Conservation (phyloP, 2,329 filamentous ascomycete genomes). For the Rhynchosporium graminicola region DNA sequence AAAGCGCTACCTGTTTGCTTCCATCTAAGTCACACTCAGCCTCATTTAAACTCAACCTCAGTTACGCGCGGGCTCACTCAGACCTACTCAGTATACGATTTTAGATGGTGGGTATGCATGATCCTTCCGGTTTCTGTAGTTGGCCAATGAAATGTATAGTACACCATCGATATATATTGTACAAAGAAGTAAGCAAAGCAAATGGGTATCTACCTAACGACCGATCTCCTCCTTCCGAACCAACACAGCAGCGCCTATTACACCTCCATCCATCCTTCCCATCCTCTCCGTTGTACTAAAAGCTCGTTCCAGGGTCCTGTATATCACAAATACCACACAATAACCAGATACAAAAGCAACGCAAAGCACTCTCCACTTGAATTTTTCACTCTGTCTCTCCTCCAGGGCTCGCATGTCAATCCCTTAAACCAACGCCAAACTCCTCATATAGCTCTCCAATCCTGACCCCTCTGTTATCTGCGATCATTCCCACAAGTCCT, state of each 20-base stretch:
- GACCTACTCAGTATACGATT: no score
- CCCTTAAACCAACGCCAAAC: constrained; percentile 40
- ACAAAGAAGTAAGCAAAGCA: constrained; percentile 16
- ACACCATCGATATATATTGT: background rate
- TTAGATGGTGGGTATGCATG: no score
- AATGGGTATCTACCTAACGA: constrained; percentile 33
- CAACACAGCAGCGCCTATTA: background rate
- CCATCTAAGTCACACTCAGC: no score
- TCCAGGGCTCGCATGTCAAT: constrained; percentile 25
- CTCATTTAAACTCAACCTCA: no score
- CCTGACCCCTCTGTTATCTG: constrained; percentile 59
- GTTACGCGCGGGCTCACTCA: no score
- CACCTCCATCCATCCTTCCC: background rate
- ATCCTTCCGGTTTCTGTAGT: no score
- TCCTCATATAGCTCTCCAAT: constrained; percentile 41
- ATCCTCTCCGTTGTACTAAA: background rate
- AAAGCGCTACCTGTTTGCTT: no score
- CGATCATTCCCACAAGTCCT: constrained; percentile 66
- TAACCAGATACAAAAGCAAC: background rate
- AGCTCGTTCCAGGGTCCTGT: background rate
- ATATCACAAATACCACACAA: background rate
- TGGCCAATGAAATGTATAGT: no score
- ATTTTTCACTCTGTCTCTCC: background rate
- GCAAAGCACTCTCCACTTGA: background rate
- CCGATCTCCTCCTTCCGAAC: constrained; percentile 10